Percentiles rank a stretch among this genome's conserved stretches.
phyloP scores from a whole-genome alignment of 2,329 filamentous ascomycete genomes.

The Cladophialophora chaetospira region DNA sequence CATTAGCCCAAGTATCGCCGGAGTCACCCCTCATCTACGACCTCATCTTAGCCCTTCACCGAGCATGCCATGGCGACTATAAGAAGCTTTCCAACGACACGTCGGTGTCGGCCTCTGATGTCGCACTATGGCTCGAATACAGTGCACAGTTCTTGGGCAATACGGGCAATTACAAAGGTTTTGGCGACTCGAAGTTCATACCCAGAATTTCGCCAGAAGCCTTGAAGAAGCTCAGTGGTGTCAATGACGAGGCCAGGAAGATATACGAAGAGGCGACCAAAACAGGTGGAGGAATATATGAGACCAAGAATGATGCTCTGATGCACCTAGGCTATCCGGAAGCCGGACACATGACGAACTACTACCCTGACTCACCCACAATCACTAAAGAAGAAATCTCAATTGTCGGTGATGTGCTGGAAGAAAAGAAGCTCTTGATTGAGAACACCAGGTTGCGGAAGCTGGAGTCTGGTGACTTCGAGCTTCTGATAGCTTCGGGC shows the following conservation, averaged over 20 bases:
- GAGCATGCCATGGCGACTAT: constrained; percentile 70
- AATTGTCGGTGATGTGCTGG: constrained; percentile 71
- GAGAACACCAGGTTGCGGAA: constrained; percentile 79
- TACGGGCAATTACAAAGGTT: constrained; percentile 82
- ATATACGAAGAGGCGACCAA: constrained; percentile 66
- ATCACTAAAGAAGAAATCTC: constrained; percentile 77
- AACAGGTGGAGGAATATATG: constrained; percentile 67
- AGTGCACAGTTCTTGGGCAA: constrained; percentile 78
- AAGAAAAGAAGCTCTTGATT: constrained; percentile 67
- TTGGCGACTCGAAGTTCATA: constrained; percentile 82
- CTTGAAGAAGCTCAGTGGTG: constrained; percentile 65
- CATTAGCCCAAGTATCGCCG: constrained; percentile 77
- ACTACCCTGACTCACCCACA: constrained; percentile 73
- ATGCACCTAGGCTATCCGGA: constrained; percentile 78
- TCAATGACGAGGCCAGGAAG: constrained; percentile 60
- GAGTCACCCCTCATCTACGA: constrained; percentile 82
- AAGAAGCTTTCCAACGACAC: constrained; percentile 65
- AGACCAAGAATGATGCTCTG: constrained; percentile 62
- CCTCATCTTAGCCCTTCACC: constrained; percentile 73
- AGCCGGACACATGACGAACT: constrained; percentile 75
- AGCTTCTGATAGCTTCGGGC: constrained; percentile 74
- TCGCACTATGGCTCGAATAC: constrained; percentile 74
- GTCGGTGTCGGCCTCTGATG: constrained; percentile 63
- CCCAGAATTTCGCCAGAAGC: constrained; percentile 67
- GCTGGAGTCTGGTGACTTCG: constrained; percentile 63